These are phyloP conservation scores for Sugiyamaella castrensis DNA, from an alignment of 1,139 yeast genomes.

Conservation along the genomic window DNA sequence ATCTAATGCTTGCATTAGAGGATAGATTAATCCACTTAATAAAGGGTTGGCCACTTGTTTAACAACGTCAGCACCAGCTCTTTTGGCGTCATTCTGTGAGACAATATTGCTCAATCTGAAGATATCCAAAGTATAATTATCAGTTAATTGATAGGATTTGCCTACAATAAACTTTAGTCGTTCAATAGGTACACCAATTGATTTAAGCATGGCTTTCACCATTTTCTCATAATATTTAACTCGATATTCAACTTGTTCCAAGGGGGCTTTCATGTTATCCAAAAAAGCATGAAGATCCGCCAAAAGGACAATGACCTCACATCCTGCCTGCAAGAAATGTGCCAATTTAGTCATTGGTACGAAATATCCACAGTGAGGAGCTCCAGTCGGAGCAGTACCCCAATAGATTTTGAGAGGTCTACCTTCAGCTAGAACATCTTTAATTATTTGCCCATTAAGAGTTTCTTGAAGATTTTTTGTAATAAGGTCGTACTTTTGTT, in stretches of 20 bases:
- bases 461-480: slow-evolving; percentile 89
- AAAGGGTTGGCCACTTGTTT: slow-evolving; percentile 95
- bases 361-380: slow-evolving; percentile 97
- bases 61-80: slow-evolving; percentile 99
- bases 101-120: slow-evolving; percentile 80
- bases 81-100: slow-evolving; percentile 92
- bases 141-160: slow-evolving; percentile 76
- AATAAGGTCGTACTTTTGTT: slow-evolving; percentile 71
- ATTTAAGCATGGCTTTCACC: slow-evolving; percentile 77
- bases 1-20: slow-evolving; percentile 97
- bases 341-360: slow-evolving; percentile 98
- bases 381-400: slow-evolving; percentile 97
- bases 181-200: slow-evolving; percentile 90
- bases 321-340: slow-evolving; percentile 91
- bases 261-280: slow-evolving; percentile 97
- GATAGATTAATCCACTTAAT: slow-evolving; percentile 90
- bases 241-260: slow-evolving; percentile 85
- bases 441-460: slow-evolving; percentile 82
- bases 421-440: slow-evolving; percentile 75
- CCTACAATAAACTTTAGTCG: slow-evolving; percentile 82
- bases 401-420: slow-evolving; percentile 87
- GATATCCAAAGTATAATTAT: slow-evolving; percentile 81
- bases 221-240: slow-evolving; percentile 83
- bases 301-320: slow-evolving; percentile 84
- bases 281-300: slow-evolving; percentile 98